phyloP scores from a whole-genome alignment of 257 asterid genomes.

The Nicotiana undulata region DNA sequence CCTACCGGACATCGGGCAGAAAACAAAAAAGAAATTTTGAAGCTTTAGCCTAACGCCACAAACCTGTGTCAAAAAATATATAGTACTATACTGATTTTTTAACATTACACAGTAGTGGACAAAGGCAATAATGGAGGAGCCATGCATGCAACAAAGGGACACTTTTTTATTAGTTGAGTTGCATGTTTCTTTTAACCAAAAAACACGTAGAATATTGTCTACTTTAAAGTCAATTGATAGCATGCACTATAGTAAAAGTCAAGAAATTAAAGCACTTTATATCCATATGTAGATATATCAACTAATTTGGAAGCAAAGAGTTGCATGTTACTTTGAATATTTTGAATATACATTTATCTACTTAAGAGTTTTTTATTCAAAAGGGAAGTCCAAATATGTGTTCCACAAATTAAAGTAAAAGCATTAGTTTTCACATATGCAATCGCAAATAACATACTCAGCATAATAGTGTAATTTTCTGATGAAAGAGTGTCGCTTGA shows the following conservation, averaged over 20 bases:
- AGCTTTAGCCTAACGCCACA: not conserved
- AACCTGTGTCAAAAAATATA: not conserved
- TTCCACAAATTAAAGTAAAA: not conserved
- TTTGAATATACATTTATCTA: not conserved
- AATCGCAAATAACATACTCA: too few relatives aligned
- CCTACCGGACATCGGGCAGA: too few relatives aligned
- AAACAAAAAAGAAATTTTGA: too few relatives aligned
- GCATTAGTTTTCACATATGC: too few relatives aligned
- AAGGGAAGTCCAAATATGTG: not conserved
- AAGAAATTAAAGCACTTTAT: not conserved
- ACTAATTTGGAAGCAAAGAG: not conserved
- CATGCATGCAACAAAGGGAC: not conserved
- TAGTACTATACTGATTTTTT: not conserved
- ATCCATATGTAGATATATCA: not conserved
- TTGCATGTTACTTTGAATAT: not conserved
- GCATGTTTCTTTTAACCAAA: not conserved
- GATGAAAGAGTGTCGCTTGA: too few relatives aligned
- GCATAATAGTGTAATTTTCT: too few relatives aligned
- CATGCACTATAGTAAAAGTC: not conserved
- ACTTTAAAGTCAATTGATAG: not conserved
- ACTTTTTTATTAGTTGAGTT: not conserved
- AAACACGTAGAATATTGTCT: not conserved
- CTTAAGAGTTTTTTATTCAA: not conserved
- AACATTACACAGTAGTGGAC: not conserved
- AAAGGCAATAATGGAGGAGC: not conserved